Evolutionary conservation across 768 basidiomycete genomes (phyloP).

Genomic region (Suillus variegatus): DNA sequence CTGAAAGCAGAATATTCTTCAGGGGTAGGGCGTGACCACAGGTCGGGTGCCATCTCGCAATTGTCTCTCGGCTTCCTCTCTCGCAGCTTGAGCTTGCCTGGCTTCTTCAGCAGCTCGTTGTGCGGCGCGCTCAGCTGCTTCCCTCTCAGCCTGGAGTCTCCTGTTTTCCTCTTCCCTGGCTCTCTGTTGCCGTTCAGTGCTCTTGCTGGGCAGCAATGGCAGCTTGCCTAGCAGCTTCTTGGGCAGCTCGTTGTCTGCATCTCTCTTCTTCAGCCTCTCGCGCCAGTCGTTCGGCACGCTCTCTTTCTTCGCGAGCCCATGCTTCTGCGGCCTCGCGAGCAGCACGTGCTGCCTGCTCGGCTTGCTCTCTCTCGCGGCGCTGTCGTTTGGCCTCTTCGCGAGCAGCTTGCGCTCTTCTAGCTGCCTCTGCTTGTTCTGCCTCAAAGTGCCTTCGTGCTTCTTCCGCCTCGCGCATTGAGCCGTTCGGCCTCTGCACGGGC

Average conservation of each 20-base stretch:
- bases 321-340: slow-evolving; percentile 27
- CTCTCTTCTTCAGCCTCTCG: slow-evolving; percentile 26
- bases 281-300: slow-evolving; percentile 18
- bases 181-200: slow-evolving; percentile 22
- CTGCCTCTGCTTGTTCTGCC: slow-evolving; percentile 1
- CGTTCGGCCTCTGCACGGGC: slow-evolving; percentile 27
- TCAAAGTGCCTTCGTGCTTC: not conserved
- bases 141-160: slow-evolving; percentile 13
- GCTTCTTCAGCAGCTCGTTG: slow-evolving; percentile 24
- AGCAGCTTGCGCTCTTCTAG: slow-evolving; percentile 24
- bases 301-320: slow-evolving; percentile 24
- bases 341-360: slow-evolving; percentile 21
- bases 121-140: slow-evolving; percentile 27
- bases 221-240: slow-evolving; percentile 25
- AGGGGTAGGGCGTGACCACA: slow-evolving; percentile 15
- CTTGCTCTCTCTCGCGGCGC: slow-evolving; percentile 22
- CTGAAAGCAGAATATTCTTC: slow-evolving; percentile 14
- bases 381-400: slow-evolving; percentile 24
- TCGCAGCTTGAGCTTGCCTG: slow-evolving; percentile 20
- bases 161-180: slow-evolving; percentile 15
- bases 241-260: slow-evolving; percentile 15
- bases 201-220: slow-evolving; percentile 27
- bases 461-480: slow-evolving; percentile 4
- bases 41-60: slow-evolving; percentile 17
- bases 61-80: slow-evolving; percentile 17